Base-by-base conservation (phyloP, 768 basidiomycete genomes). In the Mycena vulgaris region DNA sequence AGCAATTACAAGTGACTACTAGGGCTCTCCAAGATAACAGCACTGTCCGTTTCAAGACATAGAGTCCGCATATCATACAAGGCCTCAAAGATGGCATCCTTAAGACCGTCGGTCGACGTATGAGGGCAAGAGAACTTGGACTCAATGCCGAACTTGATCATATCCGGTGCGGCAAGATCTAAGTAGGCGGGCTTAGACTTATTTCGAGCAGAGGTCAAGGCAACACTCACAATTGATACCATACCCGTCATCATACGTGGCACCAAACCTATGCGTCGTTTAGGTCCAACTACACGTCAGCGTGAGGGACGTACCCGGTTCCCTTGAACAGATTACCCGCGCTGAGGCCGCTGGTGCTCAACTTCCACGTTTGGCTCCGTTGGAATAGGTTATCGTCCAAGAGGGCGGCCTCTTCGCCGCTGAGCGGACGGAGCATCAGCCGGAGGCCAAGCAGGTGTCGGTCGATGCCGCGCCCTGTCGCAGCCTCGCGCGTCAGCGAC, bases 141-240 rank as follows among this genome's bases (percentile, higher is more conserved):
- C 78, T 99, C 97, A 77, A 98, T 90, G 2, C 97, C 96, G 81
- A 98, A 96, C 80, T 96, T 97, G 77, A 99, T 85, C 66, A 90
- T 84, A 48, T 91, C 82, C 17, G 92, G 89, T 17, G 92, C 95
- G 65, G 93, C 88, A 66, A 97, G 88, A 80, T 98, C 97, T 97
- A 74, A 27, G 58, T 30, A 33, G 47, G 16, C 27, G 30, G 5
- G 10, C 16, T 63, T 45, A 71, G 30, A 19, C 63, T 27, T 63
- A 71, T 51, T 56, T 31, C 51, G 14, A 59, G 30, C 27, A 42
- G 37, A 35, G 16, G 33, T 25, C 3, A 45, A 11, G 53, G 55
- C 59, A 17, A 19, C 31, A 69, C 25, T 75, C 77, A 96, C 96
- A 98, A 78, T 95, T 97, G 74, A 98, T 93, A 1, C 97, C 96